Evolutionary conservation across 2,329 filamentous ascomycete genomes (phyloP).

Genomic region (Penicillium sclerotiorum): DNA sequence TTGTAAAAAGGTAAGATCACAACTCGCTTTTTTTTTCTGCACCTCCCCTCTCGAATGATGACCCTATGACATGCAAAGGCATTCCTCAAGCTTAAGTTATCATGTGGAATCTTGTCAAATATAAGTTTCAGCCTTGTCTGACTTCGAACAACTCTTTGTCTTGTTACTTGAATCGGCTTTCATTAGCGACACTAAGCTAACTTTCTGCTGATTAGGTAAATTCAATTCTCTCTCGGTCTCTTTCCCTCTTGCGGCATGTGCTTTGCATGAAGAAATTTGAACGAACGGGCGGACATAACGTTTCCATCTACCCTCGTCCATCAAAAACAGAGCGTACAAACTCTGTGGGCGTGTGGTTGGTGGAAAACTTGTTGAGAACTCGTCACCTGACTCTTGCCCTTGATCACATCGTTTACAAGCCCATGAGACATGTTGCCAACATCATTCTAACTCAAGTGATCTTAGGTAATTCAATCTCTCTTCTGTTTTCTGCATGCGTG

Average conservation of each 20-base stretch:
- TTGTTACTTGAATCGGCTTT: conserved; percentile 19
- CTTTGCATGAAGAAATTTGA: conserved; percentile 64
- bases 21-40: conserved; percentile 10
- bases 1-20: conserved; percentile 49
- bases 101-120: conserved; percentile 64
- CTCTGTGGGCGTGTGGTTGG: conserved; percentile 57
- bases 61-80: conserved; percentile 65
- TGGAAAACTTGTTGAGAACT: conserved; percentile 69
- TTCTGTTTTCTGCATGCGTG: conserved; percentile 16
- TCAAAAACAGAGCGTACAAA: conserved; percentile 65
- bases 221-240: conserved; percentile 14
- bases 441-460: conserved; percentile 21
- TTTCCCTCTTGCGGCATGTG: conserved; percentile 21
- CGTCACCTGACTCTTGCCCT: conserved; percentile 60
- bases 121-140: conserved; percentile 74
- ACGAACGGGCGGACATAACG: conserved; percentile 71
- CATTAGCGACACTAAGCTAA: conserved; percentile 33
- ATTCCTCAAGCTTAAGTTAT: conserved; percentile 69
- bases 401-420: conserved; percentile 20
- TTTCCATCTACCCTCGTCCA: conserved; percentile 55
- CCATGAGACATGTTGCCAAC: conserved; percentile 14
- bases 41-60: conserved; percentile 55
- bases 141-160: conserved; percentile 34
- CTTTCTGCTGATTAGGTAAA: conserved; percentile 36
- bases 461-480: conserved; percentile 30